phyloP scores from a whole-genome alignment of 768 basidiomycete genomes.

The Lactarius psammicola region DNA sequence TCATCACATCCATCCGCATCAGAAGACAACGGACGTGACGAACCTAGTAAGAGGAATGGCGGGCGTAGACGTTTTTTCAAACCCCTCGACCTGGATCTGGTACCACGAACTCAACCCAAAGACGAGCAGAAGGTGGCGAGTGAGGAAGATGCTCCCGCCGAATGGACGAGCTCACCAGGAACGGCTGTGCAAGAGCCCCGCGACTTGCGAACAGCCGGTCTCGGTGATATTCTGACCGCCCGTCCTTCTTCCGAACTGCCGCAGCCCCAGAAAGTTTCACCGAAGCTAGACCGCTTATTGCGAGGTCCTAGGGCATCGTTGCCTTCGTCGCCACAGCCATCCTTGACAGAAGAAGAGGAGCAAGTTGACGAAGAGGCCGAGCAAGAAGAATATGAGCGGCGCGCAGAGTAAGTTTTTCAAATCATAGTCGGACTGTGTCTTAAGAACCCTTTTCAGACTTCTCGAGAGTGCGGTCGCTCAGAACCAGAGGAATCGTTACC shows the following conservation, averaged over 20 bases:
- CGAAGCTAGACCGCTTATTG: constrained; percentile 10
- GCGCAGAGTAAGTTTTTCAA: constrained; percentile 46
- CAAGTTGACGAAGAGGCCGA: constrained; percentile 48
- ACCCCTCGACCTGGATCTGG: constrained; percentile 22
- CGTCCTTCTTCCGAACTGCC: neutral
- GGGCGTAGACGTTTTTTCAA: constrained; percentile 23
- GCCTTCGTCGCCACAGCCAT: constrained; percentile 30
- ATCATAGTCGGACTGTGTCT: constrained; percentile 15
- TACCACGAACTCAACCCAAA: constrained; percentile 12
- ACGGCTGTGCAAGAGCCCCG: neutral
- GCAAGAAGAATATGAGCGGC: constrained; percentile 56
- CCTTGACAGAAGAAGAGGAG: constrained; percentile 35
- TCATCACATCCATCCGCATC: constrained; percentile 38
- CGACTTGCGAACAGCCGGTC: constrained; percentile 5
- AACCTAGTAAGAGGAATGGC: constrained; percentile 14
- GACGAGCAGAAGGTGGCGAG: neutral
- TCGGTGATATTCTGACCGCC: constrained; percentile 3
- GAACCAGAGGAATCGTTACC: constrained; percentile 66
- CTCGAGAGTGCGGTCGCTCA: constrained; percentile 57
- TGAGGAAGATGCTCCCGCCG: neutral
- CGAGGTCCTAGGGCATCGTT: constrained; percentile 39
- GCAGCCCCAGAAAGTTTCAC: neutral
- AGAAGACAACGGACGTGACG: constrained; percentile 24
- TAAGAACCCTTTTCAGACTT: constrained; percentile 42
- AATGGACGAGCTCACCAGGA: constrained; percentile 1